These are phyloP conservation scores for Teunomyces barrocoloradensis DNA, from an alignment of 805 yeast species.

Conservation along the genomic window DNA sequence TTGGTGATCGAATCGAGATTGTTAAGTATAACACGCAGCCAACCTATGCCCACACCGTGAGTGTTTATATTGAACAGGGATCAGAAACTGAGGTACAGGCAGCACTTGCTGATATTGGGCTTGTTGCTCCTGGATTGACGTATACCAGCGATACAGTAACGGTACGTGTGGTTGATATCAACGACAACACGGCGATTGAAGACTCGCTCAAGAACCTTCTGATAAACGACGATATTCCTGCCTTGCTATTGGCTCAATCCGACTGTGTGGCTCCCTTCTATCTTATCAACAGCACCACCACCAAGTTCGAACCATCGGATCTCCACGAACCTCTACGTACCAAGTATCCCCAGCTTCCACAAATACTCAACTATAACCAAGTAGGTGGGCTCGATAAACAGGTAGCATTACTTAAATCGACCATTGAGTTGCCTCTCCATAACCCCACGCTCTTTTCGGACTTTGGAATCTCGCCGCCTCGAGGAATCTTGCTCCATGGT, in stretches of 20 bases:
- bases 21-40: conserved; percentile 50
- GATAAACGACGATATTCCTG: conserved; percentile 15
- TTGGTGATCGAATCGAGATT: conserved; percentile 49
- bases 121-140: conserved; percentile 56
- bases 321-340: conserved; percentile 18
- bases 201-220: conserved; percentile 31
- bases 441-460: conserved; percentile 73
- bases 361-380: conserved; percentile 42
- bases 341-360: conserved; percentile 45
- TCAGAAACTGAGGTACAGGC: conserved; percentile 8
- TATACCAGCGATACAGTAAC: conserved; percentile 12
- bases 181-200: conserved; percentile 37
- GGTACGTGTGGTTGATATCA: conserved; percentile 15
- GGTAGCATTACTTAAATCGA: conserved; percentile 56
- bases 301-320: conserved; percentile 6
- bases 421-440: conserved; percentile 77
- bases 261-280: conserved; percentile 46
- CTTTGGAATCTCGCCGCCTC: conserved; percentile 88
- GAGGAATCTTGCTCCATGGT: conserved; percentile 92
- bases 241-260: conserved; percentile 9
- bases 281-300: conserved; percentile 33
- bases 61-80: background rate
- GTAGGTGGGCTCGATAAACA: conserved; percentile 80
- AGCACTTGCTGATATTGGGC: conserved; percentile 44
- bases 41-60: conserved; percentile 16